Conservation (phyloP, 2,329 filamentous ascomycete species). For the Xylariaceae sp. region DNA sequence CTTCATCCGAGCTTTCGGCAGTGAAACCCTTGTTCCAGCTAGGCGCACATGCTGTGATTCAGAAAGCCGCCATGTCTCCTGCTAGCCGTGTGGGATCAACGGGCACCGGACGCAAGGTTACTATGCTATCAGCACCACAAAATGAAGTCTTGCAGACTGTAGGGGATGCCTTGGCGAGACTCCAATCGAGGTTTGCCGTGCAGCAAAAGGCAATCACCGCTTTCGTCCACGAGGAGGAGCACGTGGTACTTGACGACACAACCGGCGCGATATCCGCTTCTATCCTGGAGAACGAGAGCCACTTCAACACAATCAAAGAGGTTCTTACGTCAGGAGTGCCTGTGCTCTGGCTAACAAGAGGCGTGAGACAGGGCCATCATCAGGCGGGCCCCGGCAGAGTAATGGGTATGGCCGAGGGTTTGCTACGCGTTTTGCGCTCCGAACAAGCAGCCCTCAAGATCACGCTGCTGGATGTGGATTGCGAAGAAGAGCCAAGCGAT, state of each 20-base stretch:
- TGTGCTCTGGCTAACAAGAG: slow-evolving; percentile 24
- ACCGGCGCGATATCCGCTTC: slow-evolving; percentile 8
- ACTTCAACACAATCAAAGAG: slow-evolving; percentile 18
- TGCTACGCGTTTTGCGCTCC: slow-evolving; percentile 27
- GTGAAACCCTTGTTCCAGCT: slow-evolving; percentile 3
- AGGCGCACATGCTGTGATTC: neutral
- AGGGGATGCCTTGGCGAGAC: neutral
- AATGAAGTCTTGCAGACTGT: neutral
- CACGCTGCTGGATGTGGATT: slow-evolving; percentile 21
- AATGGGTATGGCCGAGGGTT: slow-evolving; percentile 24
- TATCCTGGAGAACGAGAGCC: slow-evolving; percentile 3
- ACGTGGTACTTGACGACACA: slow-evolving; percentile 22
- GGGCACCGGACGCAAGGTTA: neutral
- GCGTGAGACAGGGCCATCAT: slow-evolving; percentile 19
- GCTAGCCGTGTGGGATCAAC: neutral
- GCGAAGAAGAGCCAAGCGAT: slow-evolving; percentile 9
- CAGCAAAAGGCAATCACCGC: neutral
- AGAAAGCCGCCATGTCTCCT: neutral
- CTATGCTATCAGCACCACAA: neutral
- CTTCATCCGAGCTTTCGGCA: neutral
- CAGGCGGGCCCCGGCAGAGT: neutral
- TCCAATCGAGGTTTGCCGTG: neutral
- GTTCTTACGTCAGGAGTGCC: slow-evolving; percentile 17
- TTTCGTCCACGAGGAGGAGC: slow-evolving; percentile 1
- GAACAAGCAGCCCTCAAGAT: slow-evolving; percentile 24